Base-by-base conservation (phyloP, 495 filamentous ascomycete genomes). In the Lophiotrema nucula region DNA sequence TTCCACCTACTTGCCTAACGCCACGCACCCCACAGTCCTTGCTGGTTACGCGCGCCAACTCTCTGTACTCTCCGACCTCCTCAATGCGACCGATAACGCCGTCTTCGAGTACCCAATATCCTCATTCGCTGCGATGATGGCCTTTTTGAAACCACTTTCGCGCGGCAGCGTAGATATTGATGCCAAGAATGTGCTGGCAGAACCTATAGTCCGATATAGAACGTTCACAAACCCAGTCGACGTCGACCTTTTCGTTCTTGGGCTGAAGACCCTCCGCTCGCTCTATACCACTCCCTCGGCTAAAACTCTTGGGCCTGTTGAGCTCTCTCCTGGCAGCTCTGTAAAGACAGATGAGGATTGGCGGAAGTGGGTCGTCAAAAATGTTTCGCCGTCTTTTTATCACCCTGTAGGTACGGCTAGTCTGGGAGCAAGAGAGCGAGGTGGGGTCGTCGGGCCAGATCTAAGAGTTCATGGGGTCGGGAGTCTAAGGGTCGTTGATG, bases 131-230 rank as follows among this genome's bases (percentile, higher is more conserved):
- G 23, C 42, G 31, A 18, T 54, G 13, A 11, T 42, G 1, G 39
- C 48, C 6, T 52, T 47, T 26, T 47, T 64, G 11, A 51, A 54
- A 23, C 54, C 55, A 11, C 28, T 59, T 2, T 52, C 46, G 25
- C 60, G 55, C 24, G 60, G 60, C 8, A 52, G 22, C 39, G 47
- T 64, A 3, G 41, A 58, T n/a, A 58, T 64, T 42, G 22, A 64
- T 41, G 39, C 60, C 25, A 37, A 23, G 2, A 21, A 52, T 26
- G 35, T 47, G 4, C n/a, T 16, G 2, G 60, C 46, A 27, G 54
- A 46, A 53, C 60, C 60, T 3, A 10, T 46, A 21, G 47, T 64
- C 47, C n/a, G 22, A 25, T 62, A 56, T 26, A 42, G 53, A 11
- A 53, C 58, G 12, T 51, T 56, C 37, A 49, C 58, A 2, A 56